phyloP scores from a whole-genome alignment of 106 monocot genomes.

The Cymbidium sinense region DNA sequence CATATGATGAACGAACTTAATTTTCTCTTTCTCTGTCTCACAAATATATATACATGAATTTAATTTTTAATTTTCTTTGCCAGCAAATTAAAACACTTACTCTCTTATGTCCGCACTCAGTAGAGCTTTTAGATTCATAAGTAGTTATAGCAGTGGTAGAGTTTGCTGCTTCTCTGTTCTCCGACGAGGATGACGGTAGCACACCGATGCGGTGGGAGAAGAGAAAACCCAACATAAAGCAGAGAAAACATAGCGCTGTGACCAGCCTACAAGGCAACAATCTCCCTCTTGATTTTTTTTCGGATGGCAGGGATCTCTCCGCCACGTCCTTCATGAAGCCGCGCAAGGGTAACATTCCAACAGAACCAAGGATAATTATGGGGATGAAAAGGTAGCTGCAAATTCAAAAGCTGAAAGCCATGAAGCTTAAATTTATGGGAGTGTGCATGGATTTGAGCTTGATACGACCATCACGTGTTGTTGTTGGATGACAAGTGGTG shows the following conservation, averaged over 20 bases:
- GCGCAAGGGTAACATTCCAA: background rate
- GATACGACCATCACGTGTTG: background rate
- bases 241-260: conserved; percentile 30
- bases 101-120: conserved; percentile 42
- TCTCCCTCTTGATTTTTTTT: conserved; percentile 48
- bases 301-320: conserved; percentile 32
- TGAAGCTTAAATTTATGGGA: background rate
- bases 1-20: background rate
- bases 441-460: background rate
- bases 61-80: background rate
- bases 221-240: conserved; percentile 57
- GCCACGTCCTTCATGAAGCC: conserved; percentile 27
- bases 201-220: conserved; percentile 22
- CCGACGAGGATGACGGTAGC: background rate
- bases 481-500: background rate
- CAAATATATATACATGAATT: background rate
- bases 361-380: background rate
- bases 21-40: background rate
- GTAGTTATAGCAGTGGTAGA: background rate
- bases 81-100: conserved; percentile 24
- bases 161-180: background rate
- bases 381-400: background rate
- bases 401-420: background rate
- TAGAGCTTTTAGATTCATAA: conserved; percentile 4
- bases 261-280: conserved; percentile 35